Conservation (phyloP, 2,329 filamentous ascomycete genomes). For the Emergomyces africanus region DNA sequence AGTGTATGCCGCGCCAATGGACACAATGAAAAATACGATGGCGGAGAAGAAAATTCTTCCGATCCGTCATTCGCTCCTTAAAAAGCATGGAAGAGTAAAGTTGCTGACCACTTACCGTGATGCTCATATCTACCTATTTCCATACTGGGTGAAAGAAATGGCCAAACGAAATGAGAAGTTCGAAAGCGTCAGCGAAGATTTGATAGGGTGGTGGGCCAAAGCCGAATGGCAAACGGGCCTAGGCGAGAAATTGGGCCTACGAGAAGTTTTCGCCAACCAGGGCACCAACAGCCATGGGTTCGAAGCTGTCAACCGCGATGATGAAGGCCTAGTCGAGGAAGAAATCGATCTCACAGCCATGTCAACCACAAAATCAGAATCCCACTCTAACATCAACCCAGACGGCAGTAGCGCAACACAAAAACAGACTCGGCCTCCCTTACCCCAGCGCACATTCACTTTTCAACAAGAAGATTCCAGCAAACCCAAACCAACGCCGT, state of each 20-base stretch:
- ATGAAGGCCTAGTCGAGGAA: conserved; percentile 34
- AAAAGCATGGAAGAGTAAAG: conserved; percentile 60
- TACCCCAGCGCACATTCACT: conserved; percentile 5
- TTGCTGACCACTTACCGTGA: conserved; percentile 79
- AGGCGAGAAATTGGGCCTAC: conserved; percentile 61
- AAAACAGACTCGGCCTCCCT: conserved; percentile 9
- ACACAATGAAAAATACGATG: conserved; percentile 71
- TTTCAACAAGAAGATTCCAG: conserved; percentile 6
- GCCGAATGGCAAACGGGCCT: conserved; percentile 79
- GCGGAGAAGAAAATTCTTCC: conserved; percentile 57
- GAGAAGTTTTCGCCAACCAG: conserved; percentile 47
- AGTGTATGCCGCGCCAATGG: conserved; percentile 76
- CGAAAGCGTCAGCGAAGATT: conserved; percentile 80
- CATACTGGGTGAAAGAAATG: conserved; percentile 80
- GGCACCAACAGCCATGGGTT: conserved; percentile 25
- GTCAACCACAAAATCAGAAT: conserved; percentile 38
- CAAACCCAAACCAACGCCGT: not conserved
- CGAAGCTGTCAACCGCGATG: conserved; percentile 26
- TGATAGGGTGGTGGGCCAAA: conserved; percentile 93
- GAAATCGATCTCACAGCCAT: conserved; percentile 42
- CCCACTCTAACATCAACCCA: conserved; percentile 4
- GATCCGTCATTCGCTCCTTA: conserved; percentile 62
- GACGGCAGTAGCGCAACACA: conserved; percentile 6
- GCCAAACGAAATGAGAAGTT: conserved; percentile 66
- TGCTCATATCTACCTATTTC: conserved; percentile 89